Conservation (phyloP, 163 green algal species). For the Coccomyxa subellipsoidea region DNA sequence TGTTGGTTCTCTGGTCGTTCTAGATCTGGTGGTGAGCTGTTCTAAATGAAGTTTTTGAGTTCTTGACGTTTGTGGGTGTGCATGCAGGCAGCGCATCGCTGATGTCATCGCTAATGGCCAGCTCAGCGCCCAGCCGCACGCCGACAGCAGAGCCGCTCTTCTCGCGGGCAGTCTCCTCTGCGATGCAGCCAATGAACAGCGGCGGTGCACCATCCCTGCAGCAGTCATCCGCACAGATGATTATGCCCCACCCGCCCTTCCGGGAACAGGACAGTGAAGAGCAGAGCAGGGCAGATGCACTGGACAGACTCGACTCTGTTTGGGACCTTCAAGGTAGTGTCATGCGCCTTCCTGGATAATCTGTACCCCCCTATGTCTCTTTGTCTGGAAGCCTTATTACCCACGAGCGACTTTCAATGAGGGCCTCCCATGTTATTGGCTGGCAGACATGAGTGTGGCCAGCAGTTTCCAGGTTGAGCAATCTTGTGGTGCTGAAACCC, state of each 20-base stretch:
- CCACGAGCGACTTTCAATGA: too few relatives aligned
- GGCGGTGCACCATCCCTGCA: not conserved
- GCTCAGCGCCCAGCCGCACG: not conserved
- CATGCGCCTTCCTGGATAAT: not conserved
- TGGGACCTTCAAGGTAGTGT: not conserved
- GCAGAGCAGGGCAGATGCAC: not conserved
- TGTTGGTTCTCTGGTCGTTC: not conserved
- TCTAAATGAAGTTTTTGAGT: not conserved
- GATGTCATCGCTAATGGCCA: conserved; percentile 2
- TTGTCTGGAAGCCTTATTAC: too few relatives aligned
- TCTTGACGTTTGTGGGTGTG: not conserved
- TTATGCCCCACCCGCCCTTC: not conserved
- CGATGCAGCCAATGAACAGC: conserved; percentile 1
- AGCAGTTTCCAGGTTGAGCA: too few relatives aligned
- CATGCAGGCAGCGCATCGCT: not conserved
- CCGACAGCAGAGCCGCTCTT: not conserved
- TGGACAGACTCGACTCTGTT: not conserved
- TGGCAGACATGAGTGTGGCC: too few relatives aligned
- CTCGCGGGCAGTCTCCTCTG: not conserved
- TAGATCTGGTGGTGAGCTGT: not conserved
- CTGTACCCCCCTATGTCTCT: too few relatives aligned
- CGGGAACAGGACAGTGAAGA: not conserved
- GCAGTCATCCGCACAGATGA: not conserved
- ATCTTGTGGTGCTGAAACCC: too few relatives aligned
- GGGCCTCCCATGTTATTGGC: too few relatives aligned